These are phyloP conservation scores for Trichoderma koningiopsis DNA, from an alignment of 2,329 filamentous ascomycete species.

Conservation along the genomic window DNA sequence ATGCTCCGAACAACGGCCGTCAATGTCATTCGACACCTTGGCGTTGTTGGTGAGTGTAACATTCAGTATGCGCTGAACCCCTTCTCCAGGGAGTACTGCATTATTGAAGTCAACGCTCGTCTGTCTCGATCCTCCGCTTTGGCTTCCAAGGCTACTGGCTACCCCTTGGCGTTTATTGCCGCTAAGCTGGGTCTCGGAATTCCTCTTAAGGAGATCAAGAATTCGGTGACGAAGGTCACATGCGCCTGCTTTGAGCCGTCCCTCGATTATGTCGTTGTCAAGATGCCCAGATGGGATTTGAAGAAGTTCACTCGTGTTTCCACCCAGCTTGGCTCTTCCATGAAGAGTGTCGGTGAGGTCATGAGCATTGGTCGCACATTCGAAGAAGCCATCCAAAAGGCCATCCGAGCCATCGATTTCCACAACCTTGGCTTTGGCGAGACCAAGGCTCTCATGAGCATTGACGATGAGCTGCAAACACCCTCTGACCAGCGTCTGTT, in stretches of 20 bases:
- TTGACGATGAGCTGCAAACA: constrained; percentile 94
- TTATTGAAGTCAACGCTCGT: constrained; percentile 98
- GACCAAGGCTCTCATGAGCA: constrained; percentile 88
- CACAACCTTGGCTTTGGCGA: constrained; percentile 95
- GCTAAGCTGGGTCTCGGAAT: constrained; percentile 95
- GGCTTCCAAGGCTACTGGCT: constrained; percentile 95
- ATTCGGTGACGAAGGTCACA: constrained; percentile 92
- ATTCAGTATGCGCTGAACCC: constrained; percentile 98
- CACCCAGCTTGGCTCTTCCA: constrained; percentile 92
- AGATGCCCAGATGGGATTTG: constrained; percentile 98
- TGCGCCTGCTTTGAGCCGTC: constrained; percentile 98
- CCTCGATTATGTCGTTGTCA: constrained; percentile 96
- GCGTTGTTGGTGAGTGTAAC: constrained; percentile 98
- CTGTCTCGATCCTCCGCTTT: constrained; percentile 92
- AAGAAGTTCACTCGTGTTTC: constrained; percentile 99
- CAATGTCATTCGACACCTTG: constrained; percentile 94
- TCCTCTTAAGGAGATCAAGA: constrained; percentile 92
- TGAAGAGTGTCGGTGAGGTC: constrained; percentile 99
- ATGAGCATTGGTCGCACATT: constrained; percentile 98
- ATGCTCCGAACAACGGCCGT: constrained; percentile 97
- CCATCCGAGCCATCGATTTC: constrained; percentile 92
- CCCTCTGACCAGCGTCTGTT: constrained; percentile 97
- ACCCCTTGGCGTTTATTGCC: constrained; percentile 93
- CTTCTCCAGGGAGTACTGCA: constrained; percentile 94
- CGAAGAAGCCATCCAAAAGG: constrained; percentile 98